phyloP scores from a whole-genome alignment of 2,329 filamentous ascomycete species.

The Dothideomycetidae sp. region DNA sequence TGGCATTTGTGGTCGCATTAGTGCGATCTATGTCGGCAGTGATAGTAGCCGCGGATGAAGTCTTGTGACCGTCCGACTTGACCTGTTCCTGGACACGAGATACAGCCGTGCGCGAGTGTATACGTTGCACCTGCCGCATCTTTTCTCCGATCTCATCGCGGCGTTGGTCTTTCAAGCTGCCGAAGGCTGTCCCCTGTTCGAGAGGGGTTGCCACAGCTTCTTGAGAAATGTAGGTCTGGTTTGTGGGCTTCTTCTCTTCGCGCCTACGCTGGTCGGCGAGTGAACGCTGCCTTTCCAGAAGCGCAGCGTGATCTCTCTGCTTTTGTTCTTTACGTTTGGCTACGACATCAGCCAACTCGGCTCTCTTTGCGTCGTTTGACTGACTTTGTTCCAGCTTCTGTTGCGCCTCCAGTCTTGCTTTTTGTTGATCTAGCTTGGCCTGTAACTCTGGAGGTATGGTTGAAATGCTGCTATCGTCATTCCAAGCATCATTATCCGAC shows the following conservation, averaged over 20 bases:
- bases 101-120: no score
- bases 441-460: constrained; percentile 6
- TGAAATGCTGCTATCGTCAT: background rate
- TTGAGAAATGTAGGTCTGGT: no score
- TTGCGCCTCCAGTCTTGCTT: background rate
- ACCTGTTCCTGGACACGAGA: no score
- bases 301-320: background rate
- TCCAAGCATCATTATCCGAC: background rate
- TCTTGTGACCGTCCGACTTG: no score
- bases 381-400: background rate
- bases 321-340: background rate
- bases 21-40: no score
- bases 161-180: no score
- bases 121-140: no score
- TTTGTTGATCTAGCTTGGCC: constrained; percentile 1
- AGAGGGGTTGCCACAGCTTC: no score
- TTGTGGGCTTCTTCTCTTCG: constrained; percentile 4
- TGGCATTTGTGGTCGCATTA: no score
- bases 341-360: background rate
- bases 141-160: no score
- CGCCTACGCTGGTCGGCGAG: constrained; percentile 1
- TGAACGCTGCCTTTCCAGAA: background rate
- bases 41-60: no score
- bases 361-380: background rate
- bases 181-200: no score